phyloP scores from a whole-genome alignment of 768 basidiomycete genomes.

The Rhizopogon salebrosus region DNA sequence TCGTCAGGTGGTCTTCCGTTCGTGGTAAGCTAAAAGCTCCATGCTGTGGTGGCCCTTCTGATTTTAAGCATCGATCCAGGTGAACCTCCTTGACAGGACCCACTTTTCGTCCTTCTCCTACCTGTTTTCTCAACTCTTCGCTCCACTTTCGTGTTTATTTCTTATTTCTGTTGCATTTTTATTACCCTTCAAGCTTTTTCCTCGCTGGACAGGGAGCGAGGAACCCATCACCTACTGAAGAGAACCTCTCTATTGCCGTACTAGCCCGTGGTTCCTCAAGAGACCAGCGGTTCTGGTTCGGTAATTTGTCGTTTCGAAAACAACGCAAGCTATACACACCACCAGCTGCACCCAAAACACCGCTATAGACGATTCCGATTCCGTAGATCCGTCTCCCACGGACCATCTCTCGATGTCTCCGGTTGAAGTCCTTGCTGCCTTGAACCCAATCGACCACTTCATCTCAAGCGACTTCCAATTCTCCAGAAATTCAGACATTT shows the following conservation, averaged over 20 bases:
- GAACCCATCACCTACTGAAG: conserved; percentile 55
- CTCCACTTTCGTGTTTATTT: conserved; percentile 4
- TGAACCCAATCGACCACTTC: conserved; percentile 23
- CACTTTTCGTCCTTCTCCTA: conserved; percentile 1
- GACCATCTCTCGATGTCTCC: conserved; percentile 47
- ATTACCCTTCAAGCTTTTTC: conserved; percentile 48
- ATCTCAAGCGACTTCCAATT: conserved; percentile 25
- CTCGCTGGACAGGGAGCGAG: conserved; percentile 71
- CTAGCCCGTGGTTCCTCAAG: conserved; percentile 55
- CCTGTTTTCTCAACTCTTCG: conserved; percentile 1
- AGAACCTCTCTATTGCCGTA: conserved; percentile 44
- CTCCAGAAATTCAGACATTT: conserved; percentile 5
- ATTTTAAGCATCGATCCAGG: conserved; percentile 38
- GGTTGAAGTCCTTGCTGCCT: conserved; percentile 41
- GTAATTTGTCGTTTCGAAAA: conserved; percentile 46
- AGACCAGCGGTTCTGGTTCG: conserved; percentile 75
- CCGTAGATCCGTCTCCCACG: conserved; percentile 8
- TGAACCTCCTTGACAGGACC: conserved; percentile 71
- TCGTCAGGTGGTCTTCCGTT: conserved; percentile 69
- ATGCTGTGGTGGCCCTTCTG: conserved; percentile 2
- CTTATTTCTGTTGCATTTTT: conserved; percentile 9
- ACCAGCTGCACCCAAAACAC: conserved; percentile 7
- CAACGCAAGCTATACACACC: conserved; percentile 20
- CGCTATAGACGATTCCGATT: conserved; percentile 21
- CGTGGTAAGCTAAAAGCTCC: conserved; percentile 47